Conservation (phyloP, 73 alveolate genomes). For the Stentor roeselii region DNA sequence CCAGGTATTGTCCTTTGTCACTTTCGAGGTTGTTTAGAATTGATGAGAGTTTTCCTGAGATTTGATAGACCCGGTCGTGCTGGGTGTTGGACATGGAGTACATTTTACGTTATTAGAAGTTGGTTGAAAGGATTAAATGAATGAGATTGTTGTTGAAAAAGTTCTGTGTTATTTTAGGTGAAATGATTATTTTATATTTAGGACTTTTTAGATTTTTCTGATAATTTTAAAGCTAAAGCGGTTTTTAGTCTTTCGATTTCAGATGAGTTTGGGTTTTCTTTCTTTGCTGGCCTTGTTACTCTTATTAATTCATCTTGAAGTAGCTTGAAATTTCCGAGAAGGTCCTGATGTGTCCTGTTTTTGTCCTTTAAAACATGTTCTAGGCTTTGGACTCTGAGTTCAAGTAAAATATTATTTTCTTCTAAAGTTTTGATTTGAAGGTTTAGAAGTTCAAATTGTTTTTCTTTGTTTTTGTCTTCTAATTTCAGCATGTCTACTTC, state of each 20-base stretch:
- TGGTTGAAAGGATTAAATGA: background rate
- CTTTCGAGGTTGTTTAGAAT: background rate
- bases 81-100: background rate
- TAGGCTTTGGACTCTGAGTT: background rate
- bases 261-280: background rate
- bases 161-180: too few relatives aligned
- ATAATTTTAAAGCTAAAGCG: background rate
- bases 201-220: background rate
- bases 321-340: background rate
- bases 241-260: background rate
- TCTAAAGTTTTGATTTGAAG: background rate
- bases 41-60: background rate
- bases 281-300: background rate
- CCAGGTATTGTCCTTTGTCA: background rate
- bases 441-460: background rate
- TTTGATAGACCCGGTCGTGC: constrained; percentile 15
- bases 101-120: too few relatives aligned
- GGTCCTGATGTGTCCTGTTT: background rate
- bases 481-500: background rate
- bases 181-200: too few relatives aligned
- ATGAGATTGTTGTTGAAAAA: background rate
- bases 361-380: background rate
- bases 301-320: background rate
- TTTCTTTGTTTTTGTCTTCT: background rate
- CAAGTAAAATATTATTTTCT: background rate